Base-by-base conservation (phyloP, 2,329 filamentous ascomycete species). In the Alternaria ventricosa region DNA sequence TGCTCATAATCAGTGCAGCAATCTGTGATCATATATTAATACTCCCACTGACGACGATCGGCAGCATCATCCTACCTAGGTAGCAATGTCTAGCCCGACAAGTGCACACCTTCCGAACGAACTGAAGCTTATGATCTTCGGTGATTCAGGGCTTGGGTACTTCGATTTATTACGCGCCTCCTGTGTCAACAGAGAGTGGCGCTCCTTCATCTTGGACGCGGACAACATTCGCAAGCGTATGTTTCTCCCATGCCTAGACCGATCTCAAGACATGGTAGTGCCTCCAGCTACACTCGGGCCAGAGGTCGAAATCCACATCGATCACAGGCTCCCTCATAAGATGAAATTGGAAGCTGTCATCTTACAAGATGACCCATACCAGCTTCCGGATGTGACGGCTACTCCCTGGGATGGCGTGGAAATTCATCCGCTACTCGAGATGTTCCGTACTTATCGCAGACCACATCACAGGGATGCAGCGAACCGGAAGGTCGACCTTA, bases 391-490 rank as follows among this genome's bases (percentile, higher is more conserved):
- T 3, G 7, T 36, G 33, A 9, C 6, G 33, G 15, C 7, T 9
- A 9, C 33, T 36, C 15, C 33, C 0, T 36, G 15, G 33, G 15
- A 9, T n/a, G 0, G 33, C 9, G 4, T 36, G 2, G 33, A 36
- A 9, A 36, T 36, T 3, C 33, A 36, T n/a, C 7, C 33, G 33
- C 7, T 36, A n/a, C 33, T 36, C 8, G 1, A 36, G 0, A 9
- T 9, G 33, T 36, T 49, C n/a, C 25, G n/a, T 18, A 20, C 41
- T 20, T 44, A 20, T 44, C 41, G n/a, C 5, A 18, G 0, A 18
- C 15, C 10, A 22, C 0, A 22, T 2, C n/a, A 44, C 10, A 8
- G 5, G 5, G 10, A 13, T 4, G 5, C 10, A 30, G 11, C 1
- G 11, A 20, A 4, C 10, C 15, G 3, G 10, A 0, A 1, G 4